Percentiles rank a stretch among this genome's conserved stretches.
phyloP scores from a whole-genome alignment of 331 rosid species.

The Rhamnella rubrinervis region DNA sequence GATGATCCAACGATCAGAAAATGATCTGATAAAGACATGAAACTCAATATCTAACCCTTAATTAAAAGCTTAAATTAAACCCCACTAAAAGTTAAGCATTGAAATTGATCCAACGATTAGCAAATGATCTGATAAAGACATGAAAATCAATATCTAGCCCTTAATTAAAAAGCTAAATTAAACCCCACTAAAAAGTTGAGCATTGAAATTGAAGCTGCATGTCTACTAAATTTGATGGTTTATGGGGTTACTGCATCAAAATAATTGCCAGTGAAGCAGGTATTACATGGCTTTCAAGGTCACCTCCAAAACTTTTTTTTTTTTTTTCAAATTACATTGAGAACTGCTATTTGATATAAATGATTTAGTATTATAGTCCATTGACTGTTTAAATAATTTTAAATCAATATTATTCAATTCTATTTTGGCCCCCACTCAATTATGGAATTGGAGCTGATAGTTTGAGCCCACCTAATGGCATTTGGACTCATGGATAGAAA shows the following conservation, averaged over 20 bases:
- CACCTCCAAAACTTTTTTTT: conserved; percentile 31
- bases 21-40: background rate
- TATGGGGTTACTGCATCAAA: conserved; percentile 10
- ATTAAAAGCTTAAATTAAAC: background rate
- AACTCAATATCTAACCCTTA: background rate
- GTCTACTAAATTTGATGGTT: background rate
- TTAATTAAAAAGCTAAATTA: too few relatives aligned
- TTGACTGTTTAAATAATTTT: too few relatives aligned
- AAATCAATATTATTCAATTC: too few relatives aligned
- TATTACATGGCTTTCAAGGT: conserved; percentile 35
- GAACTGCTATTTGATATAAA: too few relatives aligned
- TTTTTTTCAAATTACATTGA: too few relatives aligned
- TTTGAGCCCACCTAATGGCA: conserved; percentile 33
- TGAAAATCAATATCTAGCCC: background rate
- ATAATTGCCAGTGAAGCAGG: conserved; percentile 49
- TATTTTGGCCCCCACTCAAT: conserved; percentile 28
- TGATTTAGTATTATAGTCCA: too few relatives aligned
- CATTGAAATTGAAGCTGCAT: background rate
- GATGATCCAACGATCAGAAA: background rate
- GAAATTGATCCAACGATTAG: background rate
- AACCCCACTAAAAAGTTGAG: background rate
- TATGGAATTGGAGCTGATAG: conserved; percentile 35
- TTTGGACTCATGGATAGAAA: conserved; percentile 12
- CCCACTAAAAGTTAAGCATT: too few relatives aligned
- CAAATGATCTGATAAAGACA: background rate